These are phyloP conservation scores for Aegilops bicornis DNA, from an alignment of 176 grass and related monocot species.

Conservation along the genomic window DNA sequence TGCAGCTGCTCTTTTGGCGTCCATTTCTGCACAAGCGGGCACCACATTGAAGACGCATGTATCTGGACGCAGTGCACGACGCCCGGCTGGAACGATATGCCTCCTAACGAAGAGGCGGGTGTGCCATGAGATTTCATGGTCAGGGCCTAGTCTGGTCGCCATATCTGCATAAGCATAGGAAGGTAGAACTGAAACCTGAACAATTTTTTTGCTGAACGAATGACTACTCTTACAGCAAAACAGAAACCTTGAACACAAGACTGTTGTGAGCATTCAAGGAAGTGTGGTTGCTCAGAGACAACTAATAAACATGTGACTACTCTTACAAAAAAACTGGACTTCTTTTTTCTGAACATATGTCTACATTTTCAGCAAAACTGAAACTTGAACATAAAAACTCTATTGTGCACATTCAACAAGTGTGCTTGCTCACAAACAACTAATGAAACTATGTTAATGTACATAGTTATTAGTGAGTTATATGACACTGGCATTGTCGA, in stretches of 20 bases:
- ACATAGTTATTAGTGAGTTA: background rate
- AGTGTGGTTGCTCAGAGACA: too few species aligned
- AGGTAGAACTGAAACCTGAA: too few species aligned
- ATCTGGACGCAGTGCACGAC: background rate
- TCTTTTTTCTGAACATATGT: too few species aligned
- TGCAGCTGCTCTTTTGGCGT: background rate
- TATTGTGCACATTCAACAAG: background rate
- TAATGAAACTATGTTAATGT: background rate
- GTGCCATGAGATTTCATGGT: background rate
- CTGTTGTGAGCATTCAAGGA: too few species aligned
- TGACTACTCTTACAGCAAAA: too few species aligned
- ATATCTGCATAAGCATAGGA: background rate
- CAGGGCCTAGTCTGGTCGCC: background rate
- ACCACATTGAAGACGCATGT: background rate
- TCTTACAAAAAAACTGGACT: too few species aligned
- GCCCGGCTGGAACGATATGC: background rate
- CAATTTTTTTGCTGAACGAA: too few species aligned
- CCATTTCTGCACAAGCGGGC: background rate
- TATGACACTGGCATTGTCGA: background rate
- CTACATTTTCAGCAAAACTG: too few species aligned
- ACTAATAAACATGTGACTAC: too few species aligned
- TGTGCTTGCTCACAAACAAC: constrained; percentile 1
- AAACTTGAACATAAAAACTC: too few species aligned
- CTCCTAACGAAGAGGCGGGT: background rate
- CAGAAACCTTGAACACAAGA: too few species aligned